phyloP scores from a whole-genome alignment of 805 yeast species.

The Saccharomycopsis schoenii region DNA sequence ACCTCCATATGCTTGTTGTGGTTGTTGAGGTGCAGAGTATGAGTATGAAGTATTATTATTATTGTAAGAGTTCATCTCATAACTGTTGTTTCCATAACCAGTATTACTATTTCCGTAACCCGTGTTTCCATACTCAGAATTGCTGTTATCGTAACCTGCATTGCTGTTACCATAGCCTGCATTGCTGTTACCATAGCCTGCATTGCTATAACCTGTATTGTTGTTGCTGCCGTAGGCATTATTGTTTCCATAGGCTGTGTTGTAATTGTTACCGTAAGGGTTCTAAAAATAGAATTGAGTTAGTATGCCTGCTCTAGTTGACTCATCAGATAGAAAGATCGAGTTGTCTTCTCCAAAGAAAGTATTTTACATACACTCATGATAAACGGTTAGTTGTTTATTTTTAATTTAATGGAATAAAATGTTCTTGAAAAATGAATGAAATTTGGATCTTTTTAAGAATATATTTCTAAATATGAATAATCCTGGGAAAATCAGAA shows the following conservation, averaged over 20 bases:
- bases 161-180: constrained; percentile 4
- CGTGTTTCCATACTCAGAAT: not conserved
- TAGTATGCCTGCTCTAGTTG: not conserved
- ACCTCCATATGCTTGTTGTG: constrained; percentile 1
- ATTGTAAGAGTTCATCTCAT: not conserved
- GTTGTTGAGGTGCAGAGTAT: constrained; percentile 1
- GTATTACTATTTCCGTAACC: constrained; percentile 5
- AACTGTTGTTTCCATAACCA: constrained; percentile 1
- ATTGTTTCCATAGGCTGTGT: not conserved
- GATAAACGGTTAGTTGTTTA: not conserved
- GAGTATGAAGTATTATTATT: not conserved
- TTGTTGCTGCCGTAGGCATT: not conserved
- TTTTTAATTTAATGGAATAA: not conserved
- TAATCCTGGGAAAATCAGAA: no score
- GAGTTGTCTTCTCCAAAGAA: not conserved
- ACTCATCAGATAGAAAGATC: not conserved
- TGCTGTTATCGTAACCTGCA: constrained; percentile 4
- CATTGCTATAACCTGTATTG: not conserved
- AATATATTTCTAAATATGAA: no score
- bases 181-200: not conserved
- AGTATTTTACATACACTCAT: not conserved
- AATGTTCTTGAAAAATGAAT: no score
- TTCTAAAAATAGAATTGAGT: constrained; percentile 1
- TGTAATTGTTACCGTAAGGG: not conserved
- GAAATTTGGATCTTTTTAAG: no score